Evolutionary conservation across 2,329 filamentous ascomycete genomes (phyloP).

Genomic region (Sporothrix humicola): DNA sequence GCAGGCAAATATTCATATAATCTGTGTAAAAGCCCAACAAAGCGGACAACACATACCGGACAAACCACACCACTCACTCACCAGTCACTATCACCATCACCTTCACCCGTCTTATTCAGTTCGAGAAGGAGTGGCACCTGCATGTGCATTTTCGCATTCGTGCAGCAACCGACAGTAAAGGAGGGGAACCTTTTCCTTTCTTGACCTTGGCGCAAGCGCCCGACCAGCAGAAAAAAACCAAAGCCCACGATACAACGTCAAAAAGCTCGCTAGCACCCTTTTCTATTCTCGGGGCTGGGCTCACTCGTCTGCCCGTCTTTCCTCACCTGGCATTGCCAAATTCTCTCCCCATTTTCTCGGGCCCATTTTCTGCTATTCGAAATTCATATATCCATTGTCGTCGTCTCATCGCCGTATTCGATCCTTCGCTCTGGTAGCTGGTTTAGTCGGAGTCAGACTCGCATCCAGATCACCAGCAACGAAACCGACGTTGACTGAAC

Average conservation of each 20-base stretch:
- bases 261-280: conserved; percentile 12
- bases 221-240: background rate
- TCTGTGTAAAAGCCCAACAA: background rate
- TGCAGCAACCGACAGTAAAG: conserved; percentile 7
- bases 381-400: conserved; percentile 23
- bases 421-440: background rate
- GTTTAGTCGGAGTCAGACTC: conserved; percentile 1
- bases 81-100: conserved; percentile 23
- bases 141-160: conserved; percentile 18
- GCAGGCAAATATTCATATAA: background rate
- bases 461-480: background rate
- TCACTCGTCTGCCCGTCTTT: conserved; percentile 6
- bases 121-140: conserved; percentile 17
- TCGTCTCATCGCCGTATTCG: conserved; percentile 1
- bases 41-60: background rate
- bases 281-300: conserved; percentile 15
- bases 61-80: background rate
- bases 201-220: conserved; percentile 35
- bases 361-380: background rate
- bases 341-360: conserved; percentile 6
- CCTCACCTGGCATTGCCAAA: background rate
- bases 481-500: background rate
- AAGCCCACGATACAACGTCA: conserved; percentile 27
- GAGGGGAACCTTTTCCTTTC: conserved; percentile 24
- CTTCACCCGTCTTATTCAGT: background rate